These are phyloP conservation scores for Fragosphaeria purpurea DNA, from an alignment of 2,329 filamentous ascomycete species.

Conservation along the genomic window DNA sequence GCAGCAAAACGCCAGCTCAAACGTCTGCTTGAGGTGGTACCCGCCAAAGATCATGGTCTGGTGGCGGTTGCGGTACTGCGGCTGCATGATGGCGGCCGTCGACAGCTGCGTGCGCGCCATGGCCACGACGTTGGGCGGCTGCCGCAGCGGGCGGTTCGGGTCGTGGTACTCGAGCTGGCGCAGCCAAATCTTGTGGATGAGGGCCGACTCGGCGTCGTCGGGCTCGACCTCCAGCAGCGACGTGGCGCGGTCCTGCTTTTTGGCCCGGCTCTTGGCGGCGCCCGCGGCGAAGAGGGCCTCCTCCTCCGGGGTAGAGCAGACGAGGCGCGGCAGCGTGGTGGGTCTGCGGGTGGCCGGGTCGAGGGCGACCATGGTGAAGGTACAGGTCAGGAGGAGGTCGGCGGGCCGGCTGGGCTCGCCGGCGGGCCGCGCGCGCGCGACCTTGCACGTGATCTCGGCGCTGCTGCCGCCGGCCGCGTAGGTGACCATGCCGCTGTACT, in stretches of 20 bases:
- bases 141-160: slow-evolving; percentile 20
- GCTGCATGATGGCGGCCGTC: slow-evolving; percentile 66
- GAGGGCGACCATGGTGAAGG: slow-evolving; percentile 69
- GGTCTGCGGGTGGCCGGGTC: slow-evolving; percentile 58
- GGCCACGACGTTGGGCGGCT: slow-evolving; percentile 36
- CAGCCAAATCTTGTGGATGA: slow-evolving; percentile 67
- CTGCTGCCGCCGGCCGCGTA: slow-evolving; percentile 65
- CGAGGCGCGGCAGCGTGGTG: slow-evolving; percentile 46
- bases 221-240: slow-evolving; percentile 54
- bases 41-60: slow-evolving; percentile 54
- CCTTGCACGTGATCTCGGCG: slow-evolving; percentile 64
- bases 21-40: slow-evolving; percentile 63
- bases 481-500: slow-evolving; percentile 52
- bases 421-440: slow-evolving; percentile 54
- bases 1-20: slow-evolving; percentile 67
- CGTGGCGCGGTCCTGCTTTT: slow-evolving; percentile 40
- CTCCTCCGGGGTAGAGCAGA: slow-evolving; percentile 54
- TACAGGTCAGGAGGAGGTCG: slow-evolving; percentile 35
- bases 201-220: slow-evolving; percentile 58
- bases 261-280: slow-evolving; percentile 30
- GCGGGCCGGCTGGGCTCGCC: slow-evolving; percentile 41
- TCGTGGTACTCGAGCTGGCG: slow-evolving; percentile 39
- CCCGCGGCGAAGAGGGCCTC: slow-evolving; percentile 42
- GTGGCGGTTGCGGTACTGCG: slow-evolving; percentile 43
- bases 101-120: slow-evolving; percentile 48